Evolutionary conservation across 2,329 filamentous ascomycete species (phyloP).

Genomic region (Ophiosphaerella korrae): DNA sequence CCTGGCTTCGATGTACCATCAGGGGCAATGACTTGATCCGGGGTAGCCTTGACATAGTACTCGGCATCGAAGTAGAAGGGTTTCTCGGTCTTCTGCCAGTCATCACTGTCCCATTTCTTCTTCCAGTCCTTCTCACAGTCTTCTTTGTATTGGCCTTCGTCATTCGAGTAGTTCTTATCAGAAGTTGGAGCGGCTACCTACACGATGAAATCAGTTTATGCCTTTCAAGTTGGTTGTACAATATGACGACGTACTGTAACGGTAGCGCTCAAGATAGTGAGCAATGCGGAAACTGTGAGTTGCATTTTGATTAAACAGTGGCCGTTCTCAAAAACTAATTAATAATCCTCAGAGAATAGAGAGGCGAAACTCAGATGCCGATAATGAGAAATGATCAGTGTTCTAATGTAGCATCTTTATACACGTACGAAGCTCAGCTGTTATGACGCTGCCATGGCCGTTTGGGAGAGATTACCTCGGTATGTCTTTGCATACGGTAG

Average conservation of each 20-base stretch:
- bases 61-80: conserved; percentile 55
- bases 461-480: conserved; percentile 23
- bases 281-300: conserved; percentile 24
- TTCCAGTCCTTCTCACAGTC: conserved; percentile 29
- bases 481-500: conserved; percentile 5
- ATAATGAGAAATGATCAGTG: conserved; percentile 2
- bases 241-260: conserved; percentile 7
- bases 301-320: conserved; percentile 20
- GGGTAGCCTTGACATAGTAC: conserved; percentile 55
- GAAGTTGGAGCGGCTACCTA: conserved; percentile 23
- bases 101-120: conserved; percentile 27
- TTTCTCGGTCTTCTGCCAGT: conserved; percentile 31
- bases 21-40: conserved; percentile 56
- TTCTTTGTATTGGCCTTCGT: conserved; percentile 17
- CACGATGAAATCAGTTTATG: no score
- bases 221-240: no score
- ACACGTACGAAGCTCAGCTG: conserved; percentile 11
- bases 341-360: background rate
- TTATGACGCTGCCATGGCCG: background rate
- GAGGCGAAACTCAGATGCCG: conserved; percentile 7
- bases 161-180: conserved; percentile 1
- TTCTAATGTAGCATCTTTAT: conserved; percentile 18
- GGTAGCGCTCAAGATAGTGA: conserved; percentile 25
- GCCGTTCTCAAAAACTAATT: background rate
- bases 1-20: conserved; percentile 48